These are phyloP conservation scores for Ophiostoma sp. DNA, from an alignment of 2,329 filamentous ascomycete species.

Conservation along the genomic window DNA sequence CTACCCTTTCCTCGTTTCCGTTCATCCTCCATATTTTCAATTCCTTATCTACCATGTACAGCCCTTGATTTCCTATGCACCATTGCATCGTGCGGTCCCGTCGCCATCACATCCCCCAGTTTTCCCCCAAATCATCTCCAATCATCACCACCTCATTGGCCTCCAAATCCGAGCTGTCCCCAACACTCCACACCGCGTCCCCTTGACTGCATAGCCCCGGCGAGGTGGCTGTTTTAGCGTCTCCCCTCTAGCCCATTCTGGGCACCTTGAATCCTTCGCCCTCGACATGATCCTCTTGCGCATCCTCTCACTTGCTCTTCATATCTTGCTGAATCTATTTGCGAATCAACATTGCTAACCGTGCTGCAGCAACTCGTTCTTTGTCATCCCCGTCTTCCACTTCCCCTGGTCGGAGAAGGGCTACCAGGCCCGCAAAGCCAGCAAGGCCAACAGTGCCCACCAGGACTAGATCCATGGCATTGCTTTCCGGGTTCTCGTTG, in stretches of 20 bases:
- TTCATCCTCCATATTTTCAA: neutral
- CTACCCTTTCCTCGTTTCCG: conserved; percentile 13
- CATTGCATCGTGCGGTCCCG: neutral
- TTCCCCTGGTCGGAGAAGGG: conserved; percentile 90
- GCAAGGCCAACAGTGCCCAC: conserved; percentile 39
- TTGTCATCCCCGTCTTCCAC: conserved; percentile 85
- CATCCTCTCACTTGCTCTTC: neutral
- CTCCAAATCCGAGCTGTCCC: neutral
- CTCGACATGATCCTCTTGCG: neutral
- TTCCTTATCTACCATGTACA: neutral
- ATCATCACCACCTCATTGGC: conserved; percentile 1
- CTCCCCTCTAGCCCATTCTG: neutral
- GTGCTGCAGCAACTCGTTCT: conserved; percentile 68
- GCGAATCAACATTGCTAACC: conserved; percentile 8
- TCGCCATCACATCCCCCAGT: neutral
- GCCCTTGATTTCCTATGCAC: neutral
- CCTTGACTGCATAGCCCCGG: neutral
- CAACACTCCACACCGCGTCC: conserved; percentile 7
- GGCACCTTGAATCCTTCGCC: neutral
- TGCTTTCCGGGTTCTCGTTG: neutral
- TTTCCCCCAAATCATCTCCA: conserved; percentile 11
- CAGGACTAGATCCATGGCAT: neutral
- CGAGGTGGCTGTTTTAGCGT: conserved; percentile 1
- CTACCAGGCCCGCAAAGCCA: conserved; percentile 46
- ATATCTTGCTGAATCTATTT: neutral